A percentile compares a stretch with the other conserved stretches of the same genome.
These are phyloP conservation scores for Eruca vesicaria DNA, from an alignment of 441 rosid genomes.

Conservation along the genomic window DNA sequence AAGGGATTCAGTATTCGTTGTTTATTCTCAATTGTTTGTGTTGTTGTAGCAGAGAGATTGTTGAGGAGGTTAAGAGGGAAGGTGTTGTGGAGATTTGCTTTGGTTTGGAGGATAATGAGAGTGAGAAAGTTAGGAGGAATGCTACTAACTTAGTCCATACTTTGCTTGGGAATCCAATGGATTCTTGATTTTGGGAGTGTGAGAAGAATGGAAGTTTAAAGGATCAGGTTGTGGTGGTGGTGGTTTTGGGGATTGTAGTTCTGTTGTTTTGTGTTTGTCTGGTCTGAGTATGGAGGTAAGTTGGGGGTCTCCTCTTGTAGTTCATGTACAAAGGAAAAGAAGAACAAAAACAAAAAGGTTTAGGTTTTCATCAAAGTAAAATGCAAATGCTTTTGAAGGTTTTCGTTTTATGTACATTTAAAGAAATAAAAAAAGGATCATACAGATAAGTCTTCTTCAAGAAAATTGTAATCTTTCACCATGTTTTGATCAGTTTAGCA, in stretches of 20 bases:
- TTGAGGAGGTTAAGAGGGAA: conserved; percentile 46
- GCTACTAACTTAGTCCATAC: conserved; percentile 62
- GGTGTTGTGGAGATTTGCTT: conserved; percentile 68
- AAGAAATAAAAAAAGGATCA: conserved; percentile 41
- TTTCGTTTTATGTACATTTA: conserved; percentile 47
- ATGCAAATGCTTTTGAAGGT: conserved; percentile 12
- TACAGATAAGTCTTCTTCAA: conserved; percentile 11
- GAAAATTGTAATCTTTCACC: conserved; percentile 12
- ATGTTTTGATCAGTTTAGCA: too few species aligned
- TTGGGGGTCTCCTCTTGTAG: conserved; percentile 37
- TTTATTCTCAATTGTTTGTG: conserved; percentile 68
- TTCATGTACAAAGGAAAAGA: conserved; percentile 55
- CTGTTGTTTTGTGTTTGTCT: conserved; percentile 12
- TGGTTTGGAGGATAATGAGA: conserved; percentile 63
- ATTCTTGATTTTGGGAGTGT: conserved; percentile 39
- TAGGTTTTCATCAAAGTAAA: conserved; percentile 40
- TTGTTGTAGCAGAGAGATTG: conserved; percentile 44
- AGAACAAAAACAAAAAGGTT: conserved; percentile 26
- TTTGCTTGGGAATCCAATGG: conserved; percentile 39
- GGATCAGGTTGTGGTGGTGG: background rate
- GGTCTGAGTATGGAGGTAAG: conserved; percentile 42
- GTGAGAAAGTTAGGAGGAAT: conserved; percentile 78
- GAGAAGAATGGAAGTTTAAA: background rate
- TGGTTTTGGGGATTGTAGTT: conserved; percentile 7
- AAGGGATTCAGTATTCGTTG: conserved; percentile 69